Evolutionary conservation across 225 moss, liverwort and hornwort genomes (phyloP), one percentile per base, ranked within the genome.

Genomic region (Ulota crispa): DNA sequence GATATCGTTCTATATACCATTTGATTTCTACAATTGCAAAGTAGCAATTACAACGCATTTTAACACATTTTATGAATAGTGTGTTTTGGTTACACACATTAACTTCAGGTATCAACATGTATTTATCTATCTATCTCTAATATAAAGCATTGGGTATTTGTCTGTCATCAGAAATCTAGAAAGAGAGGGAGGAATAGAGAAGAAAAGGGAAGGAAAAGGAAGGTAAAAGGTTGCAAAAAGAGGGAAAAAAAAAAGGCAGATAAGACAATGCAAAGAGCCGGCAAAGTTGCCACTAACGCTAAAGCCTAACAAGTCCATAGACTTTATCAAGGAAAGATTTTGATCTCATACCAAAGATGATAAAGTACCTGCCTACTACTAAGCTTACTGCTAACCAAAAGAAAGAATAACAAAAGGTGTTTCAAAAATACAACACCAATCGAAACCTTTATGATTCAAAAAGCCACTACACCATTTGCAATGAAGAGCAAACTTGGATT

Each of bases 371-470:
- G 36, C 39, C 63, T 55, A 39, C 9, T 14, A 11, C 1, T 42
- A 64, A 75, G 47, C 65, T 77, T 82, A 27, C 41, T 52, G 57
- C 20, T 43, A 24, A 64, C 42, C 59, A 82, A 50, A 52, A 60
- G 13, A 82, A 81, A 85, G 67, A 85, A 85, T 79, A 76, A 76
- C 66, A 5, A 50, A 5, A 14, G 80, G 50, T 72, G 67, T 30
- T 61, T 62, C 1, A 7, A 53, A 73, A 67, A 30, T 54, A 66
- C 13, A 76, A 62, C 55, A 27, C 9, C 63, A 3, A 31, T 50
- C 56, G 36, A 63, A 36, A 41, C 50, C 23, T 69, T 19, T 16
- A 50, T 55, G 34, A 43, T 63, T 73, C 28, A 63, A 73, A 80
- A 59, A 77, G 68, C 24, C 77, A 14, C 3, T 34, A 62, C 11